These are phyloP conservation scores for Rhynchospora breviuscula DNA, from an alignment of 176 grass and related monocot genomes.

Conservation along the genomic window DNA sequence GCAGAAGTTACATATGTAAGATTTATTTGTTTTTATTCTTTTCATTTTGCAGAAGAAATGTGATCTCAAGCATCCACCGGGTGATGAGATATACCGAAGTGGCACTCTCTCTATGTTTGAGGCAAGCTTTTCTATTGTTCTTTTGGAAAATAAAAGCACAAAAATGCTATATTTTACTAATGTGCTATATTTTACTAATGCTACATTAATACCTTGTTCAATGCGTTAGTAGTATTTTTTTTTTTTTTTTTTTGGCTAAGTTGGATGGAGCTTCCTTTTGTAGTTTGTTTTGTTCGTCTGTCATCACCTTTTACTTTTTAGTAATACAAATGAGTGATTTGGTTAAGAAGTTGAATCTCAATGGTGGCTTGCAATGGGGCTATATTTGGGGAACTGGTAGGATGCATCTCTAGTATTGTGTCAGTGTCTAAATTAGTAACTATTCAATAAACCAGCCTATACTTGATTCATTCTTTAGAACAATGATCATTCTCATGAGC, in stretches of 20 bases:
- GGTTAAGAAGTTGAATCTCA: background rate
- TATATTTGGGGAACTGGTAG: background rate
- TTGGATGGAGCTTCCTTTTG: background rate
- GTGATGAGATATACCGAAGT: slow-evolving; percentile 99
- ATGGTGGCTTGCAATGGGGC: background rate
- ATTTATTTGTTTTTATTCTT: slow-evolving; percentile 24
- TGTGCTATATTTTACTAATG: background rate
- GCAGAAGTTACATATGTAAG: background rate
- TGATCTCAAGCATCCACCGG: slow-evolving; percentile 95
- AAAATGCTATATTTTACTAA: background rate
- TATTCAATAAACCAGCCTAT: background rate
- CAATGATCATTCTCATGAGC: background rate
- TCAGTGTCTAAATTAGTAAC: background rate
- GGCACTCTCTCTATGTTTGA: slow-evolving; percentile 97
- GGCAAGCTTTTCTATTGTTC: slow-evolving; percentile 32
- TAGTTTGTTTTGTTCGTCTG: background rate
- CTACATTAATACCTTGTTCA: background rate
- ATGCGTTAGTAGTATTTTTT: background rate
- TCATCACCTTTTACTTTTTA: background rate
- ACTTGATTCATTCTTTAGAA: background rate
- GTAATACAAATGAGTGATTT: background rate
- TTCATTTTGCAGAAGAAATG: slow-evolving; percentile 69
- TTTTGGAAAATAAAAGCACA: background rate
- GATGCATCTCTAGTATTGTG: background rate
- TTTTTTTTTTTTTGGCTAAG: too few relatives aligned